A percentile compares a stretch with the other conserved stretches of the same genome.
These are phyloP conservation scores for Fusarium buxicola DNA, from an alignment of 2,329 filamentous ascomycete species.

Conservation along the genomic window DNA sequence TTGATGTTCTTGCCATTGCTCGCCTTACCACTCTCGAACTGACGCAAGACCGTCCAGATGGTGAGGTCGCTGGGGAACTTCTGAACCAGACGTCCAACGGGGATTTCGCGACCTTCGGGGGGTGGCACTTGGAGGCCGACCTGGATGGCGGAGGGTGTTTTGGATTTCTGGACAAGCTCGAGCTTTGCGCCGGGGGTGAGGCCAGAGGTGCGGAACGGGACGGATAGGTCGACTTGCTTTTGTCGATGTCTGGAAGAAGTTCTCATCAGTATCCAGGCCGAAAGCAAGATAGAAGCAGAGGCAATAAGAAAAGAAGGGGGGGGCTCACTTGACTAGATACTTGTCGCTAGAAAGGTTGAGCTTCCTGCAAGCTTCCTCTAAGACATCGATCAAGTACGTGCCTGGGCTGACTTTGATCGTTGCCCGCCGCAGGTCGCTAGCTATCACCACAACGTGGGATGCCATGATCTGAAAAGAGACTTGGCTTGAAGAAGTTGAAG, in stretches of 20 bases:
- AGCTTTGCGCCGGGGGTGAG: slow-evolving; percentile 89
- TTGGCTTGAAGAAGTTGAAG: neutral
- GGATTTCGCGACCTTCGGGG: slow-evolving; percentile 71
- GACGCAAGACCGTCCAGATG: slow-evolving; percentile 88
- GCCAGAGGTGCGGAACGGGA: slow-evolving; percentile 84
- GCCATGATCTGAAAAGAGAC: slow-evolving; percentile 68
- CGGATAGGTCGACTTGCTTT: slow-evolving; percentile 86
- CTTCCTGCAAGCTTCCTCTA: slow-evolving; percentile 88
- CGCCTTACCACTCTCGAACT: slow-evolving; percentile 84
- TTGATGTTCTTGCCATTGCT: slow-evolving; percentile 74
- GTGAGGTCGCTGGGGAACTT: slow-evolving; percentile 91
- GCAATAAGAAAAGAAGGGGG: neutral
- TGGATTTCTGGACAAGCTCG: slow-evolving; percentile 88
- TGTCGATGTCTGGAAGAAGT: slow-evolving; percentile 75
- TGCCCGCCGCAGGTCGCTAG: slow-evolving; percentile 79
- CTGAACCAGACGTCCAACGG: slow-evolving; percentile 77
- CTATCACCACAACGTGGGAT: slow-evolving; percentile 88
- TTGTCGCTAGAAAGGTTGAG: slow-evolving; percentile 78
- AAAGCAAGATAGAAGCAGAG: neutral
- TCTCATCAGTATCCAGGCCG: neutral
- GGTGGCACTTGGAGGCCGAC: slow-evolving; percentile 89
- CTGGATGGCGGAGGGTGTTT: slow-evolving; percentile 85
- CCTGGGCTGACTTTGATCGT: slow-evolving; percentile 85
- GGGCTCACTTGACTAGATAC: slow-evolving; percentile 80
- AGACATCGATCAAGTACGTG: slow-evolving; percentile 85